Evolutionary conservation across 2,329 filamentous ascomycete genomes (phyloP), one percentile per base, ranked within the genome.

Genomic region (Cladosporium sp.): DNA sequence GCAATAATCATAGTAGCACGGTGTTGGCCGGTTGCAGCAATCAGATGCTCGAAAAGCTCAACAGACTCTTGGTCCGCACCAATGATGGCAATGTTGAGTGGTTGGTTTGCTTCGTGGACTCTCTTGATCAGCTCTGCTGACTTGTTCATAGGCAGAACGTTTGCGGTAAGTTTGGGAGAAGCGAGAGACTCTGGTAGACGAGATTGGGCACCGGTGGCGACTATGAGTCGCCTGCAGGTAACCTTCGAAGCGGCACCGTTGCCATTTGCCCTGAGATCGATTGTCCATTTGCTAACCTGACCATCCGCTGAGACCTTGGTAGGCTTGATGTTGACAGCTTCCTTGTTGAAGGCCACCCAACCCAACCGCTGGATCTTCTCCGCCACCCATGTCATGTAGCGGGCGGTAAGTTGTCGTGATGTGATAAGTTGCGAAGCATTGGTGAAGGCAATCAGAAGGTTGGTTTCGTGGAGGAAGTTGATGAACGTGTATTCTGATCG

Each of bases 401-500:
- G 66, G 18, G 65, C 68, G 66, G 73, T 73, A 3, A 72, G 65
- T 46, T 67, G 60, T 52, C 71, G 59, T 11, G 68, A 67, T 1
- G 73, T 72, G 11, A 64, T 66, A 35, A 74, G 67, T 40, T 67
- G 67, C n/a, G 72, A 72, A 35, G 71, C 68, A 57, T 75, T 75
- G 50, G 72, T 70, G 65, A 73, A 75, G 6, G 64, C 67, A 18
- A 73, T 68, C 16, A 75, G 66, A 40, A 70, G 72, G 28, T 70
- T 67, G 3, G 72, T 74, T 16, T 66, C 66, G 59, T 72, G 70
- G 6, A 75, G 68, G 55, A 72, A 74, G 55, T 75, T 75, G 62
- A 75, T 62, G 52, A 75, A 74, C 2, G 73, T 75, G 59, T 70
- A 74, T 29, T 68, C 65, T 14, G 72, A 74, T 40, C 70, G 68